phyloP scores from a whole-genome alignment of 2,329 filamentous ascomycete genomes.

The Cryphonectria parasitica region DNA sequence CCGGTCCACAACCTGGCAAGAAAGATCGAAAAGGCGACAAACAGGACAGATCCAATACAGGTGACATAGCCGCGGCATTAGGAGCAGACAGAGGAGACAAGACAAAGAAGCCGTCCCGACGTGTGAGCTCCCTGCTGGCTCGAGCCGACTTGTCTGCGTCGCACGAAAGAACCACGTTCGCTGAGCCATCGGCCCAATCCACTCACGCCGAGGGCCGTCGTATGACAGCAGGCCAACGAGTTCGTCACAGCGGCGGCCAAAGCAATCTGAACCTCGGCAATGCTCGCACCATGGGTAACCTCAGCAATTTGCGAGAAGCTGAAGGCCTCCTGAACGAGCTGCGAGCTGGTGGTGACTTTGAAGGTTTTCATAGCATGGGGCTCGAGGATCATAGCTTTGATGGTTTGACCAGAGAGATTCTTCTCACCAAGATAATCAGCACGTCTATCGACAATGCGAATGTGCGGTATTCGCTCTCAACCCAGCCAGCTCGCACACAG shows the following conservation, averaged over 20 bases:
- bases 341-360: slow-evolving; percentile 63
- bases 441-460: slow-evolving; percentile 65
- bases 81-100: slow-evolving; percentile 63
- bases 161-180: slow-evolving; percentile 79
- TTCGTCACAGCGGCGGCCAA: slow-evolving; percentile 60
- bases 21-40: slow-evolving; percentile 56
- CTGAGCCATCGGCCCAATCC: slow-evolving; percentile 60
- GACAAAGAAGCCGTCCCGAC: slow-evolving; percentile 66
- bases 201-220: slow-evolving; percentile 55
- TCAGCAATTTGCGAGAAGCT: slow-evolving; percentile 58
- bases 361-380: slow-evolving; percentile 73
- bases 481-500: slow-evolving; percentile 56
- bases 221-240: slow-evolving; percentile 68
- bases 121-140: slow-evolving; percentile 89
- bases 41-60: slow-evolving; percentile 46
- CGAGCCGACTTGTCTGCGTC: slow-evolving; percentile 85
- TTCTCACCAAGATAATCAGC: slow-evolving; percentile 71
- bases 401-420: slow-evolving; percentile 71
- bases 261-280: slow-evolving; percentile 14
- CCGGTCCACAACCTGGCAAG: slow-evolving; percentile 56
- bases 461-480: slow-evolving; percentile 62
- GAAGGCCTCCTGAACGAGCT: slow-evolving; percentile 72
- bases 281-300: slow-evolving; percentile 53
- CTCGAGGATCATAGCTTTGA: slow-evolving; percentile 74
- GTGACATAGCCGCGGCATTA: slow-evolving; percentile 70